Percentiles rank a stretch among this genome's conserved stretches.
Evolutionary conservation across 1,284 basidiomycete genomes (phyloP).

Genomic region (Chiua sp.): DNA sequence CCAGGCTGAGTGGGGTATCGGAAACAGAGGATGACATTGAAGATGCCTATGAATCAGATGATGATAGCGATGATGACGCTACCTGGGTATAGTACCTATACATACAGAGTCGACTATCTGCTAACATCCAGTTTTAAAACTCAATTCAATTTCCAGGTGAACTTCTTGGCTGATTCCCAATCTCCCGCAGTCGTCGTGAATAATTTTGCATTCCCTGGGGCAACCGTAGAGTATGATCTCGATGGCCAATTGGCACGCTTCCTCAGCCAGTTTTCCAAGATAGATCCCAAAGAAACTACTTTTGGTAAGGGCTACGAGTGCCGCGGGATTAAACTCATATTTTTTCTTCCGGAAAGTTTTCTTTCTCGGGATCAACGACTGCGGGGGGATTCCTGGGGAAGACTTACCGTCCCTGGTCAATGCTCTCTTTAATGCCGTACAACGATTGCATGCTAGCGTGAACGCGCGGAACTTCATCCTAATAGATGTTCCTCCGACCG

Average conservation of each 20-base stretch:
- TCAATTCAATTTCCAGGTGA: background rate
- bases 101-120: too few species aligned
- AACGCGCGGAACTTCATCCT: conserved; percentile 69
- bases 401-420: conserved; percentile 27
- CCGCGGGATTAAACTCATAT: too few species aligned
- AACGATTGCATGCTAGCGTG: conserved; percentile 39
- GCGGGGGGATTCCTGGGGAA: conserved; percentile 19
- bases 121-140: too few species aligned
- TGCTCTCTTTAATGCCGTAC: conserved; percentile 27
- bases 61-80: conserved; percentile 5
- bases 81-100: conserved; percentile 12
- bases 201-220: conserved; percentile 17
- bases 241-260: conserved; percentile 16
- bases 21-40: background rate
- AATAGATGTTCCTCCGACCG: conserved; percentile 64
- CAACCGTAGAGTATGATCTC: conserved; percentile 25
- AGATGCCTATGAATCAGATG: background rate
- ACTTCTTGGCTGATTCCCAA: conserved; percentile 7
- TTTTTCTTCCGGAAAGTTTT: conserved; percentile 14
- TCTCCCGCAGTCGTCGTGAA: background rate
- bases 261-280: conserved; percentile 8
- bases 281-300: background rate
- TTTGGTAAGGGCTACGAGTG: conserved; percentile 1
- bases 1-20: conserved; percentile 2
- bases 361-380: conserved; percentile 35